Conservation (phyloP, 371 early-diverging fungal genomes). For the Rhizopus stolonifer region DNA sequence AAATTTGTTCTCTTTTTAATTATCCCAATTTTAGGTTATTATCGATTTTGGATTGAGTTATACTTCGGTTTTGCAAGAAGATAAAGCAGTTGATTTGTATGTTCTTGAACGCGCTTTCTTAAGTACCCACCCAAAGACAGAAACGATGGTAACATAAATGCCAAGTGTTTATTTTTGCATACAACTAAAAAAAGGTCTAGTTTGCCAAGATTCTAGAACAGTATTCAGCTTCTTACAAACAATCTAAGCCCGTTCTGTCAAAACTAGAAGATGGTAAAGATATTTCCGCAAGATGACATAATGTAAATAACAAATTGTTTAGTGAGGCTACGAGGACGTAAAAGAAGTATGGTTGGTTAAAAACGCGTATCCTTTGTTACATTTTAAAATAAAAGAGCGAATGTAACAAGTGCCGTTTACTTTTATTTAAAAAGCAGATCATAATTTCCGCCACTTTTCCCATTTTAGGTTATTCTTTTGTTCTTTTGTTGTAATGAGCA, state of each 20-base stretch:
- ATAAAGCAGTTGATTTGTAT: conserved; percentile 99
- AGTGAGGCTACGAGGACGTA: conserved; percentile 90
- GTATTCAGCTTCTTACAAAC: conserved; percentile 58
- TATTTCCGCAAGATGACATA: background rate
- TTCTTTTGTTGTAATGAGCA: conserved; percentile 26
- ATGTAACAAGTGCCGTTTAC: background rate
- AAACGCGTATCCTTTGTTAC: background rate
- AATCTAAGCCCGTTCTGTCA: conserved; percentile 58
- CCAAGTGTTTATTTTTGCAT: background rate
- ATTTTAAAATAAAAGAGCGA: conserved; percentile 38
- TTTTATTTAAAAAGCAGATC: background rate
- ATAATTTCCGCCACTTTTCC: background rate
- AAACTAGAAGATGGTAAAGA: conserved; percentile 84
- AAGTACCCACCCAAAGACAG: conserved; percentile 88
- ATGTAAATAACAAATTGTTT: conserved; percentile 1
- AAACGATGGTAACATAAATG: conserved; percentile 65
- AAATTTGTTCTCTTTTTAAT: background rate
- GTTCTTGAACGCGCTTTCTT: conserved; percentile 94
- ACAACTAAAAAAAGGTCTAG: conserved; percentile 33
- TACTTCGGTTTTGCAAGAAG: conserved; percentile 85
- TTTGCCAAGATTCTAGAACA: conserved; percentile 71
- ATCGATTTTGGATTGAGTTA: conserved; percentile 99
- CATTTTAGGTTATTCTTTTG: background rate
- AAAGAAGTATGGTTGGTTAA: conserved; percentile 81
- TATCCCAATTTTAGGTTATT: conserved; percentile 45